A percentile compares a stretch with the other conserved stretches of the same genome.
Evolutionary conservation across 305 asterid genomes (phyloP).

Genomic region (Stenogyne calaminthoides): DNA sequence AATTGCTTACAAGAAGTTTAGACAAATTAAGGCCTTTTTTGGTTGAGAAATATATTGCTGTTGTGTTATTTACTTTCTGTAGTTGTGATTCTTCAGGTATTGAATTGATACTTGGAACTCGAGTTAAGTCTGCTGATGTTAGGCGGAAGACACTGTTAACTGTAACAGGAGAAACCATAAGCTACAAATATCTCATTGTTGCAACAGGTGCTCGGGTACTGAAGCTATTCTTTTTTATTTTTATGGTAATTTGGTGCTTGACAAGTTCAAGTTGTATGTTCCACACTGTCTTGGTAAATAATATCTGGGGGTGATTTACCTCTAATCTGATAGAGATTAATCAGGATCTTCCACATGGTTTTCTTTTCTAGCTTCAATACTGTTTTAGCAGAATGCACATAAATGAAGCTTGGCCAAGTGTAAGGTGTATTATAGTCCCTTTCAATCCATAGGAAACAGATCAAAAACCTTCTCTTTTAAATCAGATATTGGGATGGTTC

Average conservation of each 20-base stretch:
- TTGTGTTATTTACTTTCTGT: slow-evolving; percentile 20
- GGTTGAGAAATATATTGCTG: slow-evolving; percentile 13
- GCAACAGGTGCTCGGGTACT: slow-evolving; percentile 99
- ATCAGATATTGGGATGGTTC: slow-evolving; percentile 4
- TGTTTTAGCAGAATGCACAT: slow-evolving; percentile 10
- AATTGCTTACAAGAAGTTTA: slow-evolving; percentile 1
- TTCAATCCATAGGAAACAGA: neutral
- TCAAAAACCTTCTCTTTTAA: neutral
- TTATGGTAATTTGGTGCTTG: slow-evolving; percentile 28
- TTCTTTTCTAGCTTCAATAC: slow-evolving; percentile 7
- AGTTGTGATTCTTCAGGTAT: slow-evolving; percentile 55
- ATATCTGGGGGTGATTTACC: neutral
- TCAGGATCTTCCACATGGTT: slow-evolving; percentile 1
- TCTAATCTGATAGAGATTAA: neutral
- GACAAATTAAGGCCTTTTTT: neutral
- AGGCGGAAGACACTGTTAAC: slow-evolving; percentile 82
- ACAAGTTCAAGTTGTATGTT: slow-evolving; percentile 11
- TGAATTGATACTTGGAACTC: slow-evolving; percentile 88
- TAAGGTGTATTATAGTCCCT: neutral
- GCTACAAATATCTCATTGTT: slow-evolving; percentile 89
- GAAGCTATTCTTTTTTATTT: slow-evolving; percentile 36
- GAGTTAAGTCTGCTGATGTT: slow-evolving; percentile 81
- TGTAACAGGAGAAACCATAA: slow-evolving; percentile 91
- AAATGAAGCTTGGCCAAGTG: slow-evolving; percentile 12
- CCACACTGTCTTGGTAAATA: slow-evolving; percentile 7